These are phyloP conservation scores for Penicillium dipodomyicola DNA, from an alignment of 495 filamentous ascomycete genomes.

Conservation along the genomic window DNA sequence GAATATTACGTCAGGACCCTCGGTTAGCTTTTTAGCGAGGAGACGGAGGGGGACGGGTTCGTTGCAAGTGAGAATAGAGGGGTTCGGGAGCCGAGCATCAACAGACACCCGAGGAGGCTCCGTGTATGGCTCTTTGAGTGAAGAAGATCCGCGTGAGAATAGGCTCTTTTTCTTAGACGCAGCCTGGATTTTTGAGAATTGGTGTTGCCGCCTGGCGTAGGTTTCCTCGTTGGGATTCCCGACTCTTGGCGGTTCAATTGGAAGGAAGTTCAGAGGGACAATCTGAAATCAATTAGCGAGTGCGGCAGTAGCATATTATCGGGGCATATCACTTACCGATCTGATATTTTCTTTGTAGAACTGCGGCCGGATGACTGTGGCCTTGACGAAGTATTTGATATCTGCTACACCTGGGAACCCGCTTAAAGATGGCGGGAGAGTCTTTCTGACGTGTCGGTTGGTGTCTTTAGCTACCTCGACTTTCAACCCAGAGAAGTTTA, in stretches of 20 bases:
- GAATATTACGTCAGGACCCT: slow-evolving; percentile 60
- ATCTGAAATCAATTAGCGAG: slow-evolving; percentile 37
- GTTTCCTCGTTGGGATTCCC: slow-evolving; percentile 68
- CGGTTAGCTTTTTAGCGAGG: slow-evolving; percentile 69
- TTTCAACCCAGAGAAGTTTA: slow-evolving; percentile 54
- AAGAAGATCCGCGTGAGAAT: slow-evolving; percentile 46
- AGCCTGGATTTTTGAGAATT: slow-evolving; percentile 55
- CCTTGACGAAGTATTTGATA: slow-evolving; percentile 91
- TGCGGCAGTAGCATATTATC: background rate
- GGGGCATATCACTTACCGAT: slow-evolving; percentile 39
- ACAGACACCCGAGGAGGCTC: slow-evolving; percentile 57
- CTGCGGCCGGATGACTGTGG: slow-evolving; percentile 75
- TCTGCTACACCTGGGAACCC: slow-evolving; percentile 81
- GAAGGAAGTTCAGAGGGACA: slow-evolving; percentile 74
- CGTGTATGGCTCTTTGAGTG: slow-evolving; percentile 19
- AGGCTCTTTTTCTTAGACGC: slow-evolving; percentile 52
- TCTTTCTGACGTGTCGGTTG: slow-evolving; percentile 72
- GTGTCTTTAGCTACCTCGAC: slow-evolving; percentile 57
- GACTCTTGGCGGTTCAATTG: slow-evolving; percentile 83
- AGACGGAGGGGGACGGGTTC: slow-evolving; percentile 78
- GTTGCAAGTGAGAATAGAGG: slow-evolving; percentile 85
- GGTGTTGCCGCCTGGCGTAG: slow-evolving; percentile 76
- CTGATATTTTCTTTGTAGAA: slow-evolving; percentile 86
- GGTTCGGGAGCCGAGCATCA: slow-evolving; percentile 82
- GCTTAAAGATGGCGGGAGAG: slow-evolving; percentile 81